These are phyloP conservation scores for Xylaria sp. DNA, from an alignment of 2,329 filamentous ascomycete species.

Conservation along the genomic window DNA sequence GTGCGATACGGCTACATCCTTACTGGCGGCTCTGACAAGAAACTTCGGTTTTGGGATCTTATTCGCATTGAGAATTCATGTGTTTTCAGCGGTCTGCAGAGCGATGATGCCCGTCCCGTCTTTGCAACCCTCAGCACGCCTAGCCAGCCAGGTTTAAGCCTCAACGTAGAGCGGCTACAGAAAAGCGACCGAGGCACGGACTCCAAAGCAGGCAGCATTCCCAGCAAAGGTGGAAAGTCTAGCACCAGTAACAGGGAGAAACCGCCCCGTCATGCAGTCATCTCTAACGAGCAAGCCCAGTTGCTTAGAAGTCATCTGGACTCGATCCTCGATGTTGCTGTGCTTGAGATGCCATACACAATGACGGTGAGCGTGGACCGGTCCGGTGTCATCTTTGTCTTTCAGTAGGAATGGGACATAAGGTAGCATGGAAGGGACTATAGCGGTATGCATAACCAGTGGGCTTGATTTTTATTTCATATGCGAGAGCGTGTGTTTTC, in stretches of 20 bases:
- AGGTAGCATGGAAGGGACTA: neutral
- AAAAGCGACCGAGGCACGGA: constrained; percentile 49
- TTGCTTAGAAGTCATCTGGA: constrained; percentile 89
- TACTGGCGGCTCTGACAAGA: constrained; percentile 88
- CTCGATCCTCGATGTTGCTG: constrained; percentile 85
- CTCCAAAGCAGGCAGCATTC: constrained; percentile 35
- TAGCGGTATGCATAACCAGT: neutral
- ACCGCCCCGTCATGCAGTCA: constrained; percentile 81
- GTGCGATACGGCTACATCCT: constrained; percentile 85
- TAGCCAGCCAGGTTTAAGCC: constrained; percentile 58
- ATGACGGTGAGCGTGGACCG: constrained; percentile 94
- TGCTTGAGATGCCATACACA: constrained; percentile 88
- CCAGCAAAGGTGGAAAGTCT: constrained; percentile 37
- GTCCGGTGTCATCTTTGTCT: constrained; percentile 89
- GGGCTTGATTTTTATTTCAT: neutral
- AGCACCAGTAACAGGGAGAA: constrained; percentile 50
- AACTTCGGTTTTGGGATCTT: constrained; percentile 94
- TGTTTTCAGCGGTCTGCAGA: constrained; percentile 81
- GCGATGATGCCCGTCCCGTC: constrained; percentile 76
- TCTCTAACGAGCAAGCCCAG: constrained; percentile 87
- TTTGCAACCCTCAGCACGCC: constrained; percentile 73
- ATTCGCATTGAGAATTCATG: constrained; percentile 79
- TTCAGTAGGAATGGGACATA: constrained; percentile 50
- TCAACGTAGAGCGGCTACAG: constrained; percentile 73
- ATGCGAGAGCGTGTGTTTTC: neutral